These are phyloP conservation scores for Cenchrus americanus DNA, from an alignment of 176 grass and related monocot genomes.

Conservation along the genomic window DNA sequence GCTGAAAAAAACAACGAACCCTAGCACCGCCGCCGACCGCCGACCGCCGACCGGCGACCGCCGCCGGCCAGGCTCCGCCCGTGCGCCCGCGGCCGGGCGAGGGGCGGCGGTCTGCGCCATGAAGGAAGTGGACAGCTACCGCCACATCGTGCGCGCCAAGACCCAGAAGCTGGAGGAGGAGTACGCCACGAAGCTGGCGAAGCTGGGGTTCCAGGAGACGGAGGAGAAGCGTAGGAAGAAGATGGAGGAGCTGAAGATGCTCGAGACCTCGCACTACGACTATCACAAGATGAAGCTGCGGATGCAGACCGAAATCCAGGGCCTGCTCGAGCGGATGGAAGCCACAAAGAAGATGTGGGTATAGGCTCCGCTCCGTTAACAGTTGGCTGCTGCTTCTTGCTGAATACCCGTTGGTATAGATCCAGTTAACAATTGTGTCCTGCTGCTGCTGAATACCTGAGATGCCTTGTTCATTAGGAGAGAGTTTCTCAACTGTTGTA, in stretches of 20 bases:
- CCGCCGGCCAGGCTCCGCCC: too few species aligned
- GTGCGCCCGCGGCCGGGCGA: too few species aligned
- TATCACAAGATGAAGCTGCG: constrained; percentile 98
- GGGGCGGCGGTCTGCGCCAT: too few species aligned
- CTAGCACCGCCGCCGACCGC: too few species aligned
- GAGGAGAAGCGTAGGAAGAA: constrained; percentile 94
- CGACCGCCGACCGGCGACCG: too few species aligned
- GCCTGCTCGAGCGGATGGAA: constrained; percentile 98
- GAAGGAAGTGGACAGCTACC: constrained; percentile 82
- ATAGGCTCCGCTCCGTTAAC: constrained; percentile 42
- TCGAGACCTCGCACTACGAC: constrained; percentile 84
- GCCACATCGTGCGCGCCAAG: constrained; percentile 63
- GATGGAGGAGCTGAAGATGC: constrained; percentile 86
- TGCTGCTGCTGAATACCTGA: constrained; percentile 24
- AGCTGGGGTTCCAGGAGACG: constrained; percentile 71
- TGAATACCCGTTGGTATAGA: constrained; percentile 59
- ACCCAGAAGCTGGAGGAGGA: constrained; percentile 93
- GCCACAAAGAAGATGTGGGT: constrained; percentile 99
- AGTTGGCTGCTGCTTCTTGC: not conserved
- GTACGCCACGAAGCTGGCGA: constrained; percentile 58
- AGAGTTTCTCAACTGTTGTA: constrained; percentile 43
- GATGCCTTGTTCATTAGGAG: constrained; percentile 33
- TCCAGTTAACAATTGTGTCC: constrained; percentile 19
- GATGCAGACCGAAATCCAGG: constrained; percentile 96
- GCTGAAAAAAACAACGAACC: too few species aligned